Conservation (phyloP, 129 eudicot species). For the Escallonia rubra region DNA sequence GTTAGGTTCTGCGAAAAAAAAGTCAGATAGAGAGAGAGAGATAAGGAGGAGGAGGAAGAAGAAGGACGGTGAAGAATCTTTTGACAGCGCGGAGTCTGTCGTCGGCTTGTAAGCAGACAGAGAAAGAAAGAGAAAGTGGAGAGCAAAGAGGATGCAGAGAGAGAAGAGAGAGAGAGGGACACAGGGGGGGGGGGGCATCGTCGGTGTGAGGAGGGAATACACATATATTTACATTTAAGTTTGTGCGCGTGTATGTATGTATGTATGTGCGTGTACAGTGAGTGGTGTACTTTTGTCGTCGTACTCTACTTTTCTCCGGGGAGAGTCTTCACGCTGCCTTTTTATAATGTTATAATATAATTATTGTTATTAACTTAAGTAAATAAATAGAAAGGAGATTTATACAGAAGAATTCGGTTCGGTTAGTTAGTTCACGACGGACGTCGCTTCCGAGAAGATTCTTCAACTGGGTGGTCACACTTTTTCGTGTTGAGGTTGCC, state of each 20-base stretch:
- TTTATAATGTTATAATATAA: no score
- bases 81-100: constrained; percentile 42
- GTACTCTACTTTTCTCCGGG: not conserved
- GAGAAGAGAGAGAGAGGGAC: not conserved
- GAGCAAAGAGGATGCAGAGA: not conserved
- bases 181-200: not conserved
- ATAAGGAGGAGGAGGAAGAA: not conserved
- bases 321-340: not conserved
- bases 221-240: no score
- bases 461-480: not conserved
- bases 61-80: constrained; percentile 9
- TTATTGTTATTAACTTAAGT: no score
- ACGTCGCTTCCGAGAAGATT: not conserved
- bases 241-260: no score
- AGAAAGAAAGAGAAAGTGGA: not conserved
- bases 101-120: constrained; percentile 34
- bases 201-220: no score
- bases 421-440: constrained; percentile 3
- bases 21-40: not conserved
- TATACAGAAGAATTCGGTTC: no score
- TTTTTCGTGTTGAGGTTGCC: not conserved
- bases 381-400: no score
- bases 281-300: not conserved
- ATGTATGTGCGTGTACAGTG: not conserved
- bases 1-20: not conserved